Conservation (phyloP, 2,329 filamentous ascomycete genomes). For the Annulohypoxylon truncatum region DNA sequence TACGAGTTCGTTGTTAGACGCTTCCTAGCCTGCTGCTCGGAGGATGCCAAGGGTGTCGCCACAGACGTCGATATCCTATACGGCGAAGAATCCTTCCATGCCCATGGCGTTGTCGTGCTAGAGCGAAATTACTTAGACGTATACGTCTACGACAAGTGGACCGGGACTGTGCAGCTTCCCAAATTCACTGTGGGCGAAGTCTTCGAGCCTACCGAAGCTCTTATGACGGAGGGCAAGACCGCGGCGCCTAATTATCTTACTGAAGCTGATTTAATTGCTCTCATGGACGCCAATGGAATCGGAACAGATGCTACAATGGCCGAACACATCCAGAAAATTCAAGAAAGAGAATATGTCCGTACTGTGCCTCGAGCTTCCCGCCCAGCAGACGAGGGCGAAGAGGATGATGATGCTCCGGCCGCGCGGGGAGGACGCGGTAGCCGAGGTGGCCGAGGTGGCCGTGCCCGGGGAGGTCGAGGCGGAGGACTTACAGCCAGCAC, state of each 20-base stretch:
- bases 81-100: slow-evolving; percentile 83
- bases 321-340: slow-evolving; percentile 96
- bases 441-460: slow-evolving; percentile 62
- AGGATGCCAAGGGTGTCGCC: slow-evolving; percentile 87
- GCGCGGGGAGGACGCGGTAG: slow-evolving; percentile 58
- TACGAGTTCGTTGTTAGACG: slow-evolving; percentile 94
- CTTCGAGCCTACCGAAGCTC: slow-evolving; percentile 89
- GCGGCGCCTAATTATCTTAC: slow-evolving; percentile 86
- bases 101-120: slow-evolving; percentile 85
- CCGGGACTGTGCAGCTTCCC: slow-evolving; percentile 84
- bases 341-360: slow-evolving; percentile 86
- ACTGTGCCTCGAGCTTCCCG: slow-evolving; percentile 62
- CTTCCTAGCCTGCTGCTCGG: slow-evolving; percentile 94
- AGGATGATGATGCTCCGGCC: slow-evolving; percentile 54
- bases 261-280: slow-evolving; percentile 91
- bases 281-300: slow-evolving; percentile 99
- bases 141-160: slow-evolving; percentile 97
- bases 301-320: slow-evolving; percentile 99
- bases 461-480: slow-evolving; percentile 57
- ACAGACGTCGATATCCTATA: slow-evolving; percentile 89
- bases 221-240: slow-evolving; percentile 92
- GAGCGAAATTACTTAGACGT: slow-evolving; percentile 95
- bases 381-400: slow-evolving; percentile 53
- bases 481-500: slow-evolving; percentile 55
- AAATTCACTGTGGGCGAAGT: slow-evolving; percentile 81